phyloP scores from a whole-genome alignment of 148 eudicot genomes.

The Tetragonia tetragonoides region DNA sequence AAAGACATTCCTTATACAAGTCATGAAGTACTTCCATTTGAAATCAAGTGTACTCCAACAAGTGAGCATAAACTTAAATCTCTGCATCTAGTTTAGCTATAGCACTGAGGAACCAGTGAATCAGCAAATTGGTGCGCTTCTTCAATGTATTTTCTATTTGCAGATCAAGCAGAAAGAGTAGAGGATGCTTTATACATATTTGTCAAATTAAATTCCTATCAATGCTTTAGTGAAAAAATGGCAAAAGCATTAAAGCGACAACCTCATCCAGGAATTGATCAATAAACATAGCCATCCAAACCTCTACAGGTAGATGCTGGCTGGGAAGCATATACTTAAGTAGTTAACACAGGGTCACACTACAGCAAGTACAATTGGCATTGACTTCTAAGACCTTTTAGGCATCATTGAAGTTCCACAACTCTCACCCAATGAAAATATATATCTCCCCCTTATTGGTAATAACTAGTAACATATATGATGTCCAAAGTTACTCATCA shows the following conservation, averaged over 20 bases:
- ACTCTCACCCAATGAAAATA: background rate
- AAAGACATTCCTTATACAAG: background rate
- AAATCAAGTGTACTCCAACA: background rate
- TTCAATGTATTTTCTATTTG: background rate
- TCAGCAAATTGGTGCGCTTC: too few species aligned
- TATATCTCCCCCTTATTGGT: background rate
- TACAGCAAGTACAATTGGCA: background rate
- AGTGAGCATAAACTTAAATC: background rate
- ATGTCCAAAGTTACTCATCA: background rate
- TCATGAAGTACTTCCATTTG: background rate
- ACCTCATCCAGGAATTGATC: too few species aligned
- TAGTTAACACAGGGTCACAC: background rate
- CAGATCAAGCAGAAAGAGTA: background rate
- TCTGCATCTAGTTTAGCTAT: background rate
- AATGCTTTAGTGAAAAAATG: too few species aligned
- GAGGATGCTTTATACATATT: background rate
- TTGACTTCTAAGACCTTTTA: background rate
- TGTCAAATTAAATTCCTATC: too few species aligned
- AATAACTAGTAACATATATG: background rate
- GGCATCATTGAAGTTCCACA: slow-evolving; percentile 2
- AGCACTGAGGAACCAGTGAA: too few species aligned
- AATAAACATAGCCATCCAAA: background rate
- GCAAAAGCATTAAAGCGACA: too few species aligned
- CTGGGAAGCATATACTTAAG: background rate
- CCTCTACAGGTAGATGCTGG: background rate